Evolutionary conservation across 2,329 filamentous ascomycete genomes (phyloP).

Genomic region (Parastagonospora nodorum): DNA sequence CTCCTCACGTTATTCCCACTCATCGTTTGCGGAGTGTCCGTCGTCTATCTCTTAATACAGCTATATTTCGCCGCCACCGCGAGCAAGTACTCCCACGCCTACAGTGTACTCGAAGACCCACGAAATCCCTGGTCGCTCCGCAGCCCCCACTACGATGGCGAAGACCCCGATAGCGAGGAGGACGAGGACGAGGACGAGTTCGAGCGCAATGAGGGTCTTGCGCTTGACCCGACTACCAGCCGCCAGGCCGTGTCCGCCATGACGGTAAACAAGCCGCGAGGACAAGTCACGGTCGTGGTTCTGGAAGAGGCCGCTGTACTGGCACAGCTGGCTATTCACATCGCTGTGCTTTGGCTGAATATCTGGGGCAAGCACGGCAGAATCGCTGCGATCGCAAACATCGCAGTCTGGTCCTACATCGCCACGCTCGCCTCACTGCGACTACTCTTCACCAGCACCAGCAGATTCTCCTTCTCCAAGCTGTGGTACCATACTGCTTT

Average conservation of each 20-base stretch:
- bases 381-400: conserved; percentile 66
- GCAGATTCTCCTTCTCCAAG: conserved; percentile 69
- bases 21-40: conserved; percentile 70
- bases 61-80: conserved; percentile 59
- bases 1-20: conserved; percentile 81
- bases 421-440: conserved; percentile 74
- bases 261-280: conserved; percentile 75
- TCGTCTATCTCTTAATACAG: conserved; percentile 68
- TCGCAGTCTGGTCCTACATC: conserved; percentile 82
- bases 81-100: conserved; percentile 61
- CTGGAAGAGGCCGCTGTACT: conserved; percentile 77
- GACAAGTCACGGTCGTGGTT: conserved; percentile 70
- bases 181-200: conserved; percentile 65
- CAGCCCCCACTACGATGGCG: conserved; percentile 38
- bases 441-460: conserved; percentile 64
- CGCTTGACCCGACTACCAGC: conserved; percentile 60
- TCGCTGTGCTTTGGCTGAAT: conserved; percentile 65
- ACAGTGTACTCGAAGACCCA: conserved; percentile 60
- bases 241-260: conserved; percentile 60
- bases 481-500: conserved; percentile 92
- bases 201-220: conserved; percentile 61
- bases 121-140: conserved; percentile 46
- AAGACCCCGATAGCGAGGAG: conserved; percentile 51
- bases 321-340: conserved; percentile 72
- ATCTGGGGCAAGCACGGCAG: conserved; percentile 64